Percentiles rank a stretch among this genome's conserved stretches.
phyloP scores from a whole-genome alignment of 768 basidiomycete species.

The Kwoniella bestiolae region DNA sequence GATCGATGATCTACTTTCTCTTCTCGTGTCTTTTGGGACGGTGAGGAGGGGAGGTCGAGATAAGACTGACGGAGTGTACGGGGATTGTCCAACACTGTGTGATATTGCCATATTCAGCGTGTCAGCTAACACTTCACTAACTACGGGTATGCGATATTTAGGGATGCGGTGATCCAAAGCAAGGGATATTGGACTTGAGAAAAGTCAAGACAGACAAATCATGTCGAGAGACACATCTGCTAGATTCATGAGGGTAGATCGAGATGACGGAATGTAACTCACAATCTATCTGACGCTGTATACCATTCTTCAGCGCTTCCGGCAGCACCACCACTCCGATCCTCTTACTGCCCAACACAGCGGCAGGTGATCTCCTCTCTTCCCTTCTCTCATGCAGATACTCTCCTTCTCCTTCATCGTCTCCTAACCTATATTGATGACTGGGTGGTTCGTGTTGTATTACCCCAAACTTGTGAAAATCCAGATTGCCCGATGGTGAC shows the following conservation, averaged over 20 bases:
- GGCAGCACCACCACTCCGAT: conserved; percentile 76
- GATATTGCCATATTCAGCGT: not conserved
- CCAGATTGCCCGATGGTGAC: not conserved
- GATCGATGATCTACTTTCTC: conserved; percentile 27
- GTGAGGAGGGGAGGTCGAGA: conserved; percentile 14
- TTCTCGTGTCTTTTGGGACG: conserved; percentile 14
- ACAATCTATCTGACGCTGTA: conserved; percentile 68
- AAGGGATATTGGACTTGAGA: not conserved
- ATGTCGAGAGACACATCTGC: too few species aligned
- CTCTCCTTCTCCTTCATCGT: conserved; percentile 21
- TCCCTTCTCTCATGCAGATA: conserved; percentile 23
- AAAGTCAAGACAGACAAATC: too few species aligned
- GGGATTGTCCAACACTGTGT: conserved; percentile 21
- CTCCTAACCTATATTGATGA: not conserved
- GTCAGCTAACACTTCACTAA: not conserved
- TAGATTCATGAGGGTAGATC: too few species aligned
- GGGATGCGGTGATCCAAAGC: not conserved
- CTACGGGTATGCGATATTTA: not conserved
- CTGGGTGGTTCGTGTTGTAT: not conserved
- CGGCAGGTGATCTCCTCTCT: conserved; percentile 75
- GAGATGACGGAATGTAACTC: conserved; percentile 14
- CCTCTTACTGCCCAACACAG: conserved; percentile 73
- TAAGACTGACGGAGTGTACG: conserved; percentile 23
- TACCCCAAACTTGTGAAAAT: not conserved
- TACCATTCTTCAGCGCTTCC: conserved; percentile 69